Evolutionary conservation across 306 rosid genomes (phyloP).

Genomic region (Gillenia trifoliata): DNA sequence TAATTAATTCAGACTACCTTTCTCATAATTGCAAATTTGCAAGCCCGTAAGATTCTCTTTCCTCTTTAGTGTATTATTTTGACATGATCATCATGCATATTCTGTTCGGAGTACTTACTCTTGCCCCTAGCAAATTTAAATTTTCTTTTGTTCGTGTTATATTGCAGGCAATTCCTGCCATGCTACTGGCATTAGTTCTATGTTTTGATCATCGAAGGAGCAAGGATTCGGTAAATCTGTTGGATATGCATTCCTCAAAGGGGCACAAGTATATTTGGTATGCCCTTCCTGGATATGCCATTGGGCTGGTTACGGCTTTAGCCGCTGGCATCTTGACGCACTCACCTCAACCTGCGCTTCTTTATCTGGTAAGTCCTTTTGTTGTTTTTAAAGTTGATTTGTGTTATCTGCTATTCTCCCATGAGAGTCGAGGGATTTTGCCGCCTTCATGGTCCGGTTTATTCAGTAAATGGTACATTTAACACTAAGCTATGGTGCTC

Average conservation of each 20-base stretch:
- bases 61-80: background rate
- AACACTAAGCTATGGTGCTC: background rate
- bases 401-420: background rate
- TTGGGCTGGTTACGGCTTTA: constrained; percentile 82
- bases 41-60: background rate
- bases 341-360: constrained; percentile 95
- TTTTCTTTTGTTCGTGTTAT: background rate
- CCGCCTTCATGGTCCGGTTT: background rate
- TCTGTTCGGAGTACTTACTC: background rate
- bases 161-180: constrained; percentile 87
- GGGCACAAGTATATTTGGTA: constrained; percentile 98
- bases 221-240: constrained; percentile 58
- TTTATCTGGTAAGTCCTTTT: constrained; percentile 68
- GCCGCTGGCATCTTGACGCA: constrained; percentile 91
- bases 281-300: constrained; percentile 95
- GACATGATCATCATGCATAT: background rate
- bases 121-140: background rate
- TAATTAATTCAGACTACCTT: background rate
- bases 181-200: constrained; percentile 94
- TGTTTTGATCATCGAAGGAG: constrained; percentile 84
- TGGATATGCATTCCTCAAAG: constrained; percentile 71
- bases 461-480: background rate
- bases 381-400: background rate
- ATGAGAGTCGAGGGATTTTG: background rate
- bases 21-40: background rate